These are phyloP conservation scores for Amanita subjunquillea DNA, from an alignment of 768 basidiomycete genomes.

Conservation along the genomic window DNA sequence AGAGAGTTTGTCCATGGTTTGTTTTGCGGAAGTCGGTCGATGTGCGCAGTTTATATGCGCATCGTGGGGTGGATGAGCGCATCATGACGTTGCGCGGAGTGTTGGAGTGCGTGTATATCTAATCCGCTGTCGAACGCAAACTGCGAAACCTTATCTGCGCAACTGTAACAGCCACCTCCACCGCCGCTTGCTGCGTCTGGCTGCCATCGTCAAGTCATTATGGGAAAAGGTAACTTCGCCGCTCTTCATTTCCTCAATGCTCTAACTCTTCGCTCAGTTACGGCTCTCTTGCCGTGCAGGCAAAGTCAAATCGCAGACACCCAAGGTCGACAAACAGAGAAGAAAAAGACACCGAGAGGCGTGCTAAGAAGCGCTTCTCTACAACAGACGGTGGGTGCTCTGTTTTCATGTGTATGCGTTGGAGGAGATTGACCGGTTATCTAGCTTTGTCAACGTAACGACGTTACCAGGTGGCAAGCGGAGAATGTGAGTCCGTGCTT, in stretches of 20 bases:
- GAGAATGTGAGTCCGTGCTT: constrained; percentile 70
- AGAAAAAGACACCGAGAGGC: constrained; percentile 98
- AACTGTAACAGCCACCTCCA: constrained; percentile 33
- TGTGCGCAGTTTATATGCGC: background rate
- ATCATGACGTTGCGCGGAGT: background rate
- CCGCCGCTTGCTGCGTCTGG: constrained; percentile 19
- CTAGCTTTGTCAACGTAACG: constrained; percentile 89
- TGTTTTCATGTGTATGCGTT: background rate
- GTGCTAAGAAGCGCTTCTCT: constrained; percentile 94
- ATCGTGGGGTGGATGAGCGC: background rate
- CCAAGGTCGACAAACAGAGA: constrained; percentile 98
- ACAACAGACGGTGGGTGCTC: constrained; percentile 76
- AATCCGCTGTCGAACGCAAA: background rate
- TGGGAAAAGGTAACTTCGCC: constrained; percentile 55
- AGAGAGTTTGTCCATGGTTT: constrained; percentile 50
- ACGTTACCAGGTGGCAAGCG: constrained; percentile 87
- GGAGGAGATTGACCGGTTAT: background rate
- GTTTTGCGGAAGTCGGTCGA: background rate
- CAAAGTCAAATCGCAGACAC: constrained; percentile 97
- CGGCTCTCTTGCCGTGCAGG: constrained; percentile 99
- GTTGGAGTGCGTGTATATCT: too few species aligned
- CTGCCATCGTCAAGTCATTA: constrained; percentile 50
- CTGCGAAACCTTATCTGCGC: constrained; percentile 14
- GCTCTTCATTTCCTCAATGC: too few species aligned
- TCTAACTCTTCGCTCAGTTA: constrained; percentile 46